phyloP scores from a whole-genome alignment of 140 eudicot species.

The Cichorium intybus region DNA sequence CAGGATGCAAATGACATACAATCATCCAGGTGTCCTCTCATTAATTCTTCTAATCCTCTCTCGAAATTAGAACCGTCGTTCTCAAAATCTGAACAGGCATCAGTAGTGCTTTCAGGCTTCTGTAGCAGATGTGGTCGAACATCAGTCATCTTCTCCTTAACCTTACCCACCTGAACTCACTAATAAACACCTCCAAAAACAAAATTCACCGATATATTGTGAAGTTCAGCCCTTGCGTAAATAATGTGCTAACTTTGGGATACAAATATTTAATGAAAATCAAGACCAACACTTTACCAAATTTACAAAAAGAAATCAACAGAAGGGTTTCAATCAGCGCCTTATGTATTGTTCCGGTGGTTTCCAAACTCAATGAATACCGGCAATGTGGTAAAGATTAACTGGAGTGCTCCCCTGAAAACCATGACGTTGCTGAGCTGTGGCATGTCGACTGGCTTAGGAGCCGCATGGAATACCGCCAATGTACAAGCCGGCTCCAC shows the following conservation, averaged over 20 bases:
- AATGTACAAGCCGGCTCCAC: conserved; percentile 46
- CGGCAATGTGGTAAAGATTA: conserved; percentile 62
- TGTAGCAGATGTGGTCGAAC: conserved; percentile 53
- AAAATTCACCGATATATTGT: conserved; percentile 24
- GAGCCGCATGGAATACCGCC: conserved; percentile 72
- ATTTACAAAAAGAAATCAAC: no score
- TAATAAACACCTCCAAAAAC: conserved; percentile 11
- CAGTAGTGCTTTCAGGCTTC: conserved; percentile 74
- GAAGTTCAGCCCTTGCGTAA: no score
- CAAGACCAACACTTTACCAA: no score
- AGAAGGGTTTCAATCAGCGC: no score
- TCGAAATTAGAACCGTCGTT: conserved; percentile 34
- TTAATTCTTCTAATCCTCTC: conserved; percentile 67
- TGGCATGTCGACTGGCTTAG: conserved; percentile 64
- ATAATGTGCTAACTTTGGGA: no score
- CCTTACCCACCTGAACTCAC: conserved; percentile 30
- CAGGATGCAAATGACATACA: conserved; percentile 78
- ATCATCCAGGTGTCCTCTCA: conserved; percentile 74
- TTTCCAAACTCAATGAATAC: no score
- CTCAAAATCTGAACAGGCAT: conserved; percentile 54
- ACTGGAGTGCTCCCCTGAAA: conserved; percentile 38
- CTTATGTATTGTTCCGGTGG: no score
- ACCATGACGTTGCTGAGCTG: conserved; percentile 67
- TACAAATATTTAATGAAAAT: no score
- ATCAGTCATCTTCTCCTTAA: conserved; percentile 54